Conservation (phyloP, 345 rosid genomes). For the Boechera retrofracta region DNA sequence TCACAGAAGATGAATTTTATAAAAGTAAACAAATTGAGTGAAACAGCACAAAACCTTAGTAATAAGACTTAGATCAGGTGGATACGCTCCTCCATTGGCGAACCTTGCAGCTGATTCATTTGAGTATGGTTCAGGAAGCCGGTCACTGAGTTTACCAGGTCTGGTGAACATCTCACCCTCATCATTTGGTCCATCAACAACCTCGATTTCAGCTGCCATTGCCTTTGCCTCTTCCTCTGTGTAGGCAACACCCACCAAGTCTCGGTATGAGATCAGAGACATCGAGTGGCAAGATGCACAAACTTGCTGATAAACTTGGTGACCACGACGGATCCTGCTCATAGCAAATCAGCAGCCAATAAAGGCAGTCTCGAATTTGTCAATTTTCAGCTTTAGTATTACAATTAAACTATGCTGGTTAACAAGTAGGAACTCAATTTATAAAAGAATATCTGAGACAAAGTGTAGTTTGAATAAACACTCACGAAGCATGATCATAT, state of each 20-base stretch:
- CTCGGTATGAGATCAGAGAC: slow-evolving; percentile 91
- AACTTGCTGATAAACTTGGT: slow-evolving; percentile 92
- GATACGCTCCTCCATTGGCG: slow-evolving; percentile 99
- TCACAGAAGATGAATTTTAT: slow-evolving; percentile 3
- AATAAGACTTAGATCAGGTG: slow-evolving; percentile 94
- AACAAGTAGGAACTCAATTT: not conserved
- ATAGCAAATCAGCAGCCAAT: slow-evolving; percentile 28
- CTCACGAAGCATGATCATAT: slow-evolving; percentile 98
- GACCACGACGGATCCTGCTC: slow-evolving; percentile 97
- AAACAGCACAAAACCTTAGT: slow-evolving; percentile 61
- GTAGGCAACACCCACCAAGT: slow-evolving; percentile 94
- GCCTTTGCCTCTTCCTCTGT: slow-evolving; percentile 98
- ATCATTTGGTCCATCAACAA: slow-evolving; percentile 94
- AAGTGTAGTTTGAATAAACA: slow-evolving; percentile 23
- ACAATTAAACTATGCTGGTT: not conserved
- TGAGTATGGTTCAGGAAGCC: slow-evolving; percentile 85
- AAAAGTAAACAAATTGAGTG: not conserved
- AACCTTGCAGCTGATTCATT: slow-evolving; percentile 97
- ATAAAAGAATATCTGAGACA: not conserved
- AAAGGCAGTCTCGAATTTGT: not conserved
- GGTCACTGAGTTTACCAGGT: slow-evolving; percentile 96
- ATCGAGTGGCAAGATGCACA: slow-evolving; percentile 99
- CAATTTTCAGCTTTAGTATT: not conserved
- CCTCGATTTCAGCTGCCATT: slow-evolving; percentile 99
- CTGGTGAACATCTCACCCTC: slow-evolving; percentile 98